Percentiles rank a stretch among this genome's conserved stretches.
Evolutionary conservation across 2,329 filamentous ascomycete species (phyloP).

Genomic region (Cytospora schulzeri): DNA sequence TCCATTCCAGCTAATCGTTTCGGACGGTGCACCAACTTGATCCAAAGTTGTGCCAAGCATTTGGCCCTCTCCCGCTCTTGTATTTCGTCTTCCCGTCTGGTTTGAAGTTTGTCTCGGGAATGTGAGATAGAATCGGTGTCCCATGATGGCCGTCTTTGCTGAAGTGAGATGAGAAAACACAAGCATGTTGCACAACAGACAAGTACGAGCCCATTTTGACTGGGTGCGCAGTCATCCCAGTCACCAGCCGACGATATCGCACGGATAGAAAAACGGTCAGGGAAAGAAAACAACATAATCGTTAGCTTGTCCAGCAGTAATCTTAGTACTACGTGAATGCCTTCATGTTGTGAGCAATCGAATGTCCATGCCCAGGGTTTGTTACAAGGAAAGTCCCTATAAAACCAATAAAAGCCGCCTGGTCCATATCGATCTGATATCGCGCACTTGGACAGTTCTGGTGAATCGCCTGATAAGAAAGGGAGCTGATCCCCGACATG

Average conservation of each 20-base stretch:
- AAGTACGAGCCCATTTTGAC: too few relatives aligned
- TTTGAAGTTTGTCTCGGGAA: neutral
- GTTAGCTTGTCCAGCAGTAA: neutral
- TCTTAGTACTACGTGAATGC: too few relatives aligned
- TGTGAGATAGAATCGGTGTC: neutral
- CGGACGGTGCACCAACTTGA: neutral
- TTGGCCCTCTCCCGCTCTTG: neutral
- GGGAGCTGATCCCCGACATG: neutral
- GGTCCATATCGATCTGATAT: too few relatives aligned
- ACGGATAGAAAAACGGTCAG: too few relatives aligned
- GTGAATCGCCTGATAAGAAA: neutral
- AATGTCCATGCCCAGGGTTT: too few relatives aligned
- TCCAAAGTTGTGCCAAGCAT: neutral
- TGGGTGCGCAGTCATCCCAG: too few relatives aligned
- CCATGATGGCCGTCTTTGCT: neutral
- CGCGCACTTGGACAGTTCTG: neutral
- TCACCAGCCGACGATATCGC: too few relatives aligned
- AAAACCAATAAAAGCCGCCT: too few relatives aligned
- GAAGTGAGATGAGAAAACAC: too few relatives aligned
- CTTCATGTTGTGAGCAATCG: too few relatives aligned
- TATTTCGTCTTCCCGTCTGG: neutral
- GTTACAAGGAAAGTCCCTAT: too few relatives aligned
- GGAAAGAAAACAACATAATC: too few relatives aligned
- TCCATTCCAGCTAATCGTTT: neutral
- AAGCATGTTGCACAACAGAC: neutral